Evolutionary conservation across 1,284 basidiomycete species (phyloP), one percentile per base, ranked within the genome.

Genomic region (Sanguinoderma infundibulare): DNA sequence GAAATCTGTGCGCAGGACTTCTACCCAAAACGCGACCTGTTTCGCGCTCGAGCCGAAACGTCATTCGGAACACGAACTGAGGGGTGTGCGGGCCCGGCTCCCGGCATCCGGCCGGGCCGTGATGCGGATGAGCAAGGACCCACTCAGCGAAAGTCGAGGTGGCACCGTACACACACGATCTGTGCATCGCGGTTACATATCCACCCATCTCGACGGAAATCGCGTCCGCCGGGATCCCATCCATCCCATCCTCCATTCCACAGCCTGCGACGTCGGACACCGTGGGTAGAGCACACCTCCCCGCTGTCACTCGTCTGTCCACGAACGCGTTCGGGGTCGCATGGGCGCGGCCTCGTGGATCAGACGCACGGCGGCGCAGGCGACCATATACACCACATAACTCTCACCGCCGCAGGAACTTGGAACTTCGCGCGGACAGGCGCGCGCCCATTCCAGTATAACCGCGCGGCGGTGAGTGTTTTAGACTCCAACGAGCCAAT

Each of bases 301-400:
- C 24, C 14, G 9, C 28, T 47, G 8, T 24, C 28, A 26, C 7
- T 20, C 42, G 24, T 22, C 22, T 44, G 42, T 26, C 42, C 22
- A 20, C 14, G 38, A n/a, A 3, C 4, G 39, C 20, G 22, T 26
- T 24, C 42, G 42, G 26, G 14, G 24, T 49, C 46, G 46, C 46
- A 20, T 49, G 46, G 46, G 46, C 46, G 46, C 46, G 28, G 46
- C 46, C 46, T 49, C 46, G 46, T 49, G 46, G 46, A 49, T 49
- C 46, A 49, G 26, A 24, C 28, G 24, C 46, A 28, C 46, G 46
- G 3, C 42, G n/a, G n/a, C n/a, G n/a, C n/a, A n/a, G n/a, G n/a
- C n/a, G n/a, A n/a, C n/a, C n/a, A n/a, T n/a, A n/a, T n/a, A n/a
- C n/a, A n/a, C n/a, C 14, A 35, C 34, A 14, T 14, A 35, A 6